Percentiles rank a stretch among this genome's conserved stretches.
phyloP scores from a whole-genome alignment of 495 filamentous ascomycete genomes.

The Penicillium daleae region DNA sequence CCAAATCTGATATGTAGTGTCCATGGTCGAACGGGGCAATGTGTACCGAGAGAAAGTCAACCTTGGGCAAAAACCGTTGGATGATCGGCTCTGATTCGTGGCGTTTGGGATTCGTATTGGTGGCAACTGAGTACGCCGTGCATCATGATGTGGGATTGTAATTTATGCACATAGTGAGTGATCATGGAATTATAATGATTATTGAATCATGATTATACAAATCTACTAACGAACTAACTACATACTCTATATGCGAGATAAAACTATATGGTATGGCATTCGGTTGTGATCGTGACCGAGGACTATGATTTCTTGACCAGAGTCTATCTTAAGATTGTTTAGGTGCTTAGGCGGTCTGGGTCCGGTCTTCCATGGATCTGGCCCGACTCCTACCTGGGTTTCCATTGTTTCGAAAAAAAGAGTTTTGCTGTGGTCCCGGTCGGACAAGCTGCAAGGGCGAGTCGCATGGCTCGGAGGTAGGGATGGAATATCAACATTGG shows the following conservation, averaged over 20 bases:
- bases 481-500: constrained; percentile 1
- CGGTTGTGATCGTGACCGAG: neutral
- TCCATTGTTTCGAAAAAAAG: no score
- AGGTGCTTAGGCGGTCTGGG: neutral
- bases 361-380: neutral
- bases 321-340: neutral
- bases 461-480: constrained; percentile 3
- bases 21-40: neutral
- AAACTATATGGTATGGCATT: neutral
- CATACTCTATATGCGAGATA: no score
- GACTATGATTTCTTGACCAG: neutral
- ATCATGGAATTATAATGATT: neutral
- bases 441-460: neutral
- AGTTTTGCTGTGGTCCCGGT: constrained; percentile 1
- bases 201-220: no score
- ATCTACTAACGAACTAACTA: no score
- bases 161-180: neutral
- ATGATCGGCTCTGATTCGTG: neutral
- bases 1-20: neutral
- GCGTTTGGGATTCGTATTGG: constrained; percentile 3
- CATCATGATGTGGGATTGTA: constrained; percentile 10
- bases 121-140: constrained; percentile 22
- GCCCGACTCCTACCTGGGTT: no score
- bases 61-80: neutral
- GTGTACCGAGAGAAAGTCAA: neutral